Base-by-base conservation (phyloP, 2,329 filamentous ascomycete species). In the Rhynchosporium agropyri region DNA sequence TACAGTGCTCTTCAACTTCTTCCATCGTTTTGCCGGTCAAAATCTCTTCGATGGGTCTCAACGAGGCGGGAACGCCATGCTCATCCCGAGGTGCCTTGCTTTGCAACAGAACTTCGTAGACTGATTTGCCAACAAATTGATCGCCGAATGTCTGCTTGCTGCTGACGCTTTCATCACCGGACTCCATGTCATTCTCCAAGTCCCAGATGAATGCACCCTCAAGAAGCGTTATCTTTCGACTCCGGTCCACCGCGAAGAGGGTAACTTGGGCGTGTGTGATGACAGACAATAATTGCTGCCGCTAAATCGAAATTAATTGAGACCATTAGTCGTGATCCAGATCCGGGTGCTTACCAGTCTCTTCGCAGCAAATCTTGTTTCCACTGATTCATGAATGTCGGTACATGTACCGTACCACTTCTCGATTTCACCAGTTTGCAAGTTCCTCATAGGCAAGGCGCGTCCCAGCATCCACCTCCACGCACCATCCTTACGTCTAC, bases 391-490 rank as follows among this genome's bases (percentile, higher is more conserved):
- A 71, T 93, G 87, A 20, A 92, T 89, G 67, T 94, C 90, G 12
- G 90, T 92, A 70, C 88, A 92, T 0, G 89, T 92, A 15, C 89
- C 90, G 69, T 90, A 91, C 90, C 90, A 93, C 72, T 90, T 91
- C 63, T 90, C 80, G 55, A 93, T 91, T 54, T 82, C 78, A 1
- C 88, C 89, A 0, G 84, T 84, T 50, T 87, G 82, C 65, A 82
- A 83, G 64, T 91, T 85, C 45, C 81, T 81, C 69, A 92, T 80
- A 0, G 90, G 89, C 13, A 89, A 74, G 0, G 89, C 90, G 49
- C 89, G 82, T 10, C 87, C 89, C 2, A 94, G 78, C 80, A 92
- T 91, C 90, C 90, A 94, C 59, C 89, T 81, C 84, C 86, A 93
- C 61, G 88, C 82, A 0, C 90, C 90, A 38, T 88, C 82, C 56